Percentiles rank a stretch among this genome's conserved stretches.
phyloP scores from a whole-genome alignment of 1,284 basidiomycete species.

The Vanrija pseudolonga region DNA sequence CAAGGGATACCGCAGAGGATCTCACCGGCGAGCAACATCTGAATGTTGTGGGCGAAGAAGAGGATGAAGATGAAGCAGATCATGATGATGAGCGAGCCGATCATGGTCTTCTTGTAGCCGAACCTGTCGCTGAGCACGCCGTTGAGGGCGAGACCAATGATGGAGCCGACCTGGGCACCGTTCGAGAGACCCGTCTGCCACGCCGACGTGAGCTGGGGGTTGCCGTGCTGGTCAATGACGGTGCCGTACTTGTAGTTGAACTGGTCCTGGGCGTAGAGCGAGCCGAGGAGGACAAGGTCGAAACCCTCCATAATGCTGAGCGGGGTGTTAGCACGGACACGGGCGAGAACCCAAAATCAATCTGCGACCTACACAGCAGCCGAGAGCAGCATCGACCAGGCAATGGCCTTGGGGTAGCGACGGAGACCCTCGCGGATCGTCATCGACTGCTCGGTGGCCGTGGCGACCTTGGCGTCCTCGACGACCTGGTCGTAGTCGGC shows the following conservation, averaged over 20 bases:
- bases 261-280: conserved; percentile 5
- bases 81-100: conserved; percentile 30
- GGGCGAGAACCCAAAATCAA: no score
- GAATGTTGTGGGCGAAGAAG: conserved; percentile 43
- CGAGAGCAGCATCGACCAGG: conserved; percentile 43
- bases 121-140: conserved; percentile 1
- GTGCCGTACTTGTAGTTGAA: conserved; percentile 16
- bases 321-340: no score
- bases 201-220: conserved; percentile 42
- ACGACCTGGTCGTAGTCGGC: conserved; percentile 5
- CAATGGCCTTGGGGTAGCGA: conserved; percentile 46
- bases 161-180: conserved; percentile 12
- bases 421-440: conserved; percentile 25
- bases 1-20: conserved; percentile 30
- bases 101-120: conserved; percentile 6
- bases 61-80: conserved; percentile 40
- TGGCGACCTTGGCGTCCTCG: conserved; percentile 10
- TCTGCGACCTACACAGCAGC: conserved; percentile 12
- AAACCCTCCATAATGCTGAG: conserved; percentile 1
- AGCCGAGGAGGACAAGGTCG: not conserved
- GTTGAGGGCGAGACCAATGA: conserved; percentile 1
- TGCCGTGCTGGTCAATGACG: conserved; percentile 15
- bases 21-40: conserved; percentile 46
- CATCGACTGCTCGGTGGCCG: conserved; percentile 28
- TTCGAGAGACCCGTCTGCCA: conserved; percentile 48